phyloP scores from a whole-genome alignment of 2,329 filamentous ascomycete species.

The Trichoderma sp. region DNA sequence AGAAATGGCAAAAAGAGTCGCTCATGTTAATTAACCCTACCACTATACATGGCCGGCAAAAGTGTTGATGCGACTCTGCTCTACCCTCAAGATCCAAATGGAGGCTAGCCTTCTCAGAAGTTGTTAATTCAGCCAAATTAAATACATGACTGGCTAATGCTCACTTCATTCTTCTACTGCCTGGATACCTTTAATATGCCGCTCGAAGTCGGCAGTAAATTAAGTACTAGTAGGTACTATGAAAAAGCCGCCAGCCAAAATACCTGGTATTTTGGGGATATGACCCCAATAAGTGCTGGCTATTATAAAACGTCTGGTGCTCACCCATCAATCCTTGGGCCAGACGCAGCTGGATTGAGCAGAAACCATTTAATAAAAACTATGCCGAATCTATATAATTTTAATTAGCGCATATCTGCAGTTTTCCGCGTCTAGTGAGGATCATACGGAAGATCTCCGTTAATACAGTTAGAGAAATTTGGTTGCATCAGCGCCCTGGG shows the following conservation, averaged over 20 bases:
- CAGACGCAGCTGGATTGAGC: too few relatives aligned
- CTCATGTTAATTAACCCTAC: conserved; percentile 9
- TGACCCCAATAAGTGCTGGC: background rate
- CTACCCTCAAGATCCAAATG: background rate
- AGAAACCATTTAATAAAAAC: too few relatives aligned
- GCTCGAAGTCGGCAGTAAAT: background rate
- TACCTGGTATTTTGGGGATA: background rate
- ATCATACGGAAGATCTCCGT: too few relatives aligned
- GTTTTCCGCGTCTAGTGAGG: too few relatives aligned
- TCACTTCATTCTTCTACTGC: background rate
- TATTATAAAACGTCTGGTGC: background rate
- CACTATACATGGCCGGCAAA: conserved; percentile 12
- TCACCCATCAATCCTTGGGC: too few relatives aligned
- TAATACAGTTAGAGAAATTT: too few relatives aligned
- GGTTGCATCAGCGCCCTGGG: too few relatives aligned
- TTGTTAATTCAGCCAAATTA: conserved; percentile 18
- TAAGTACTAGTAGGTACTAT: background rate
- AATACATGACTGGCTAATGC: conserved; percentile 4
- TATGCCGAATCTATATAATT: too few relatives aligned
- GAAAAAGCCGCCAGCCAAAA: background rate
- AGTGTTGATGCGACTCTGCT: conserved; percentile 1
- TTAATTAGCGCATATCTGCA: too few relatives aligned
- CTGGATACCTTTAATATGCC: background rate
- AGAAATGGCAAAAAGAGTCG: background rate
- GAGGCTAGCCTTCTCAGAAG: background rate